phyloP scores from a whole-genome alignment of 208 protist genomes.

The Leishmania guyanensis region DNA sequence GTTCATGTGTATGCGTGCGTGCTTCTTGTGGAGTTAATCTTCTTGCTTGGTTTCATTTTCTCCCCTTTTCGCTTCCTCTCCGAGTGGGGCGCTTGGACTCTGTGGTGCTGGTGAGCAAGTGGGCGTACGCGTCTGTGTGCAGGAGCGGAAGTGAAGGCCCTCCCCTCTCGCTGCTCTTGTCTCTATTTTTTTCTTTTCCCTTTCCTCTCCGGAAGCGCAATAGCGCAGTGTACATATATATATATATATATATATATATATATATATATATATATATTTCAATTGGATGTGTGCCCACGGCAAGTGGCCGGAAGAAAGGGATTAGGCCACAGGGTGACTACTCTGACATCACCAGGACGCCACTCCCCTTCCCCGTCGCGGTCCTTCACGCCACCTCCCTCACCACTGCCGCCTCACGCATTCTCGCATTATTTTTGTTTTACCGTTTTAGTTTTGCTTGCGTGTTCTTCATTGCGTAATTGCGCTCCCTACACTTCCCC shows the following conservation, averaged over 20 bases:
- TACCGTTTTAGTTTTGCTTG: not conserved
- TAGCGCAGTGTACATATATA: not conserved
- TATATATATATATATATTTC: not conserved
- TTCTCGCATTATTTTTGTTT: slow-evolving; percentile 10
- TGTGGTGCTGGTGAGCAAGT: not conserved
- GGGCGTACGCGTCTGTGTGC: not conserved
- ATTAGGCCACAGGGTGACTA: not conserved
- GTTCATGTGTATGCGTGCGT: not conserved
- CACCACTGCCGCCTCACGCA: not conserved
- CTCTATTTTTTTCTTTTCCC: not conserved
- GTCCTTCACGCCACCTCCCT: not conserved
- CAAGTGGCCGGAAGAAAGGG: not conserved
- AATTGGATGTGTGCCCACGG: not conserved
- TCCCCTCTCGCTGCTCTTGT: not conserved
- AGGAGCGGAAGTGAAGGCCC: not conserved
- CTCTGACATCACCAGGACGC: not conserved
- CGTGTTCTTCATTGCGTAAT: slow-evolving; percentile 1
- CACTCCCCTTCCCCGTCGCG: not conserved
- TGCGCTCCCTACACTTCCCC: not conserved
- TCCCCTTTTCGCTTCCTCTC: not conserved
- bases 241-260: not conserved
- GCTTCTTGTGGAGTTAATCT: not conserved
- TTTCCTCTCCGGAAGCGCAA: not conserved
- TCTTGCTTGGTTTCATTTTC: not conserved
- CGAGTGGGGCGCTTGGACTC: not conserved